Percentiles rank a stretch among this genome's conserved stretches.
Conservation (phyloP, 306 rosid genomes). For the Arachis hypogaea region DNA sequence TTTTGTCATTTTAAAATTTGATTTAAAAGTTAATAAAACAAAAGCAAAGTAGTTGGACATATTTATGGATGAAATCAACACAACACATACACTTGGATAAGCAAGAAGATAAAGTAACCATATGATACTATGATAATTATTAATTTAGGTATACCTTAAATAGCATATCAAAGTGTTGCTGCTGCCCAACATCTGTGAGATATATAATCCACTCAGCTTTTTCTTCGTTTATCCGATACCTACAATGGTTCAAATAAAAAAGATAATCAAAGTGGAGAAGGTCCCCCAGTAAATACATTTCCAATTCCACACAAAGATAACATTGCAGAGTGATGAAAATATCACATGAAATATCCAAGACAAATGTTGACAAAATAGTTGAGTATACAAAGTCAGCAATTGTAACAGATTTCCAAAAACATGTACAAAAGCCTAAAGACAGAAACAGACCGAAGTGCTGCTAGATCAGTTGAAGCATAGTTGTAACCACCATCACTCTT, state of each 20-base stretch:
- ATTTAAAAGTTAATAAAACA: neutral
- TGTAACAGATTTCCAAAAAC: slow-evolving; percentile 1
- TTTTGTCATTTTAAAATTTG: slow-evolving; percentile 16
- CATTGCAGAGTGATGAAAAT: neutral
- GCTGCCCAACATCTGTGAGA: slow-evolving; percentile 95
- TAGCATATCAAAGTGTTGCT: slow-evolving; percentile 92
- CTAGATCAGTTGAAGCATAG: slow-evolving; percentile 89
- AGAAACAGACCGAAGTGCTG: slow-evolving; percentile 76
- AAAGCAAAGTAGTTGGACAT: neutral
- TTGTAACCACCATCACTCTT: slow-evolving; percentile 98
- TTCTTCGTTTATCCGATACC: slow-evolving; percentile 92
- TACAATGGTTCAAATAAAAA: slow-evolving; percentile 47
- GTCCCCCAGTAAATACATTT: slow-evolving; percentile 3
- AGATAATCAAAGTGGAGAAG: slow-evolving; percentile 26
- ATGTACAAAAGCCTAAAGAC: slow-evolving; percentile 9
- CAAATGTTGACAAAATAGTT: neutral
- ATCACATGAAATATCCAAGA: no score
- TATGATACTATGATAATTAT: neutral
- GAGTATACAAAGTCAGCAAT: neutral
- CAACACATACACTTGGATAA: slow-evolving; percentile 20
- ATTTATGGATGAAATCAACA: slow-evolving; percentile 11
- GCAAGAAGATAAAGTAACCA: slow-evolving; percentile 31
- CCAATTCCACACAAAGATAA: slow-evolving; percentile 13
- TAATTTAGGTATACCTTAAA: slow-evolving; percentile 63
- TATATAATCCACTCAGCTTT: slow-evolving; percentile 93